Percentiles rank a stretch among this genome's conserved stretches.
Conservation (phyloP, 2,329 filamentous ascomycete genomes). For the Uncinocarpus reesii region DNA sequence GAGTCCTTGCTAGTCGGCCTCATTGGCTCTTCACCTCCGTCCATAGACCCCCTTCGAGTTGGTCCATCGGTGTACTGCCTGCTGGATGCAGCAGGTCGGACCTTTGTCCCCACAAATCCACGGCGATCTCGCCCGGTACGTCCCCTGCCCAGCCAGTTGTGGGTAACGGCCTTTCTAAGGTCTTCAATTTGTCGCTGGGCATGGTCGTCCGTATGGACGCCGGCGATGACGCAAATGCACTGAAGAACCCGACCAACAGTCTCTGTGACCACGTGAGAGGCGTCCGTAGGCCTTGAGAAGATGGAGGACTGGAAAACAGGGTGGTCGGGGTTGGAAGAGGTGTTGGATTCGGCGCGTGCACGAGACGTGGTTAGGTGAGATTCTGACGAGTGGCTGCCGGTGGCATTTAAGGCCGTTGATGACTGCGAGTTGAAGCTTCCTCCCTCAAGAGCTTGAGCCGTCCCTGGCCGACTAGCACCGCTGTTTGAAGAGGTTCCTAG, state of each 20-base stretch:
- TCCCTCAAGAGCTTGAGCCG: conserved; percentile 58
- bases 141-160: conserved; percentile 91
- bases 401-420: conserved; percentile 66
- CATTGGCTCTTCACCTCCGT: not conserved
- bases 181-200: conserved; percentile 70
- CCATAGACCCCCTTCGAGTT: not conserved
- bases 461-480: conserved; percentile 51
- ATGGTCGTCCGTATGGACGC: conserved; percentile 61
- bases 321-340: conserved; percentile 46
- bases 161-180: conserved; percentile 75
- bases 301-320: conserved; percentile 36
- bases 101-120: conserved; percentile 69
- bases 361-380: conserved; percentile 47
- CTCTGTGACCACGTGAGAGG: conserved; percentile 70
- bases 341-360: conserved; percentile 60
- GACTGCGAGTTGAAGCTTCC: conserved; percentile 65
- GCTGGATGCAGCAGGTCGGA: conserved; percentile 24
- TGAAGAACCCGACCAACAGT: conserved; percentile 93
- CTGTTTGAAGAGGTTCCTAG: conserved; percentile 34
- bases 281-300: conserved; percentile 26
- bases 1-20: conserved; percentile 8
- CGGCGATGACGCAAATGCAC: conserved; percentile 82
- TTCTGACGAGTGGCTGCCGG: conserved; percentile 44
- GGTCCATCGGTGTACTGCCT: not conserved
- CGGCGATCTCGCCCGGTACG: conserved; percentile 79